Evolutionary conservation across 257 asterid genomes (phyloP).

Genomic region (Nicotiana tabacum): DNA sequence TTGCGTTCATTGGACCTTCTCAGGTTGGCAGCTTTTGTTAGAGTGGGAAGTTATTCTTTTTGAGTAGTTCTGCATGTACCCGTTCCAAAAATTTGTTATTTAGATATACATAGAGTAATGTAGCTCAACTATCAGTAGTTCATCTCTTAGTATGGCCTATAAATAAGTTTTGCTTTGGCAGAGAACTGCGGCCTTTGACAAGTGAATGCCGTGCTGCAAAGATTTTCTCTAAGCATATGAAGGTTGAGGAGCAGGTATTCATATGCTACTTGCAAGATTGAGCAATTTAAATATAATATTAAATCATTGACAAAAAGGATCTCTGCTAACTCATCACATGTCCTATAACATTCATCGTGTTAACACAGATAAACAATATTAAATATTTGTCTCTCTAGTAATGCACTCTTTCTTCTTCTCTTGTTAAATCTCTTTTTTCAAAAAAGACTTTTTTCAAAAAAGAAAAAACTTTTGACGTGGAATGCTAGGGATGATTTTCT

Average conservation of each 20-base stretch:
- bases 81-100: background rate
- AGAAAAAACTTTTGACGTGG: background rate
- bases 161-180: constrained; percentile 25
- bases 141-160: background rate
- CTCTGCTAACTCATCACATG: background rate
- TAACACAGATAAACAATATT: background rate
- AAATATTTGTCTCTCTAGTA: background rate
- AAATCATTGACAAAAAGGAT: background rate
- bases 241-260: constrained; percentile 92
- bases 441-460: no score
- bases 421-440: background rate
- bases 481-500: constrained; percentile 12
- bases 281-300: background rate
- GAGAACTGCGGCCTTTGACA: constrained; percentile 80
- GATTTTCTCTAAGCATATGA: constrained; percentile 95
- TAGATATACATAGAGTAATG: background rate
- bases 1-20: constrained; percentile 70
- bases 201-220: constrained; percentile 88
- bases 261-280: background rate
- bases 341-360: background rate
- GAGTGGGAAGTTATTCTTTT: background rate
- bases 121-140: background rate
- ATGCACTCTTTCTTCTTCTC: background rate
- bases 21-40: constrained; percentile 41
- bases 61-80: background rate